Evolutionary conservation across 768 basidiomycete genomes (phyloP), one percentile per base, ranked within the genome.

Genomic region (Phlebiopsis gigantea): DNA sequence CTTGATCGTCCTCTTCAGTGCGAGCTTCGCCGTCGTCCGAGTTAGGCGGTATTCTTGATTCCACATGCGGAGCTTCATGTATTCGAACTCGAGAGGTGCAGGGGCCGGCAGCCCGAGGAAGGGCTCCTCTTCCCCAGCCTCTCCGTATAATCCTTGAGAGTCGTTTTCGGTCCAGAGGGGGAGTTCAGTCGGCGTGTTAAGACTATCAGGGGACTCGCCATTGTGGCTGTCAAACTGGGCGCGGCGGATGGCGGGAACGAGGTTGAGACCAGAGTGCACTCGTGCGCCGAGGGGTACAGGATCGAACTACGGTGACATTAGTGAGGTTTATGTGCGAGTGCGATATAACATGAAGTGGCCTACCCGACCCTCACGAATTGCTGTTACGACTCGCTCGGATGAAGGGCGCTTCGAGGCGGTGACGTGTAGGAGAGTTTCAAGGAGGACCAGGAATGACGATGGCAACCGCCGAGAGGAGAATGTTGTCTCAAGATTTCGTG

Each of bases 391-490:
- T 49, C 85, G 79, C 60, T 92, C 89, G 46, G 84, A 84, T 0
- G 83, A 80, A 7, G 90, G 89, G 51, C 93, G 77, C n/a, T 68
- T 69, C 2, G 72, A 67, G 0, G 93, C 85, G 2, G 69, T 69
- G 30, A 85, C 76, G 58, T 84, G 79, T 57, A 94, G 69, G 43
- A 96, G 74, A 55, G 79, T 78, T 58, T 92, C 88, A 25, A 96
- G 73, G 14, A 95, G 70, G 1, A 89, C 75, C 4, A 94, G 73
- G 59, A 85, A 85, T 5, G 86, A 77, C 4, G 82, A 73, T 2
- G 92, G 88, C 0, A 96, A 71, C 42, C 85, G 79, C n/a, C 93
- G 79, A 3, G 82, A 74, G 59, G 85, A 83, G 59, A 93, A 91
- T 1, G 78, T 70, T 0, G 79, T 70, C 2, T 76, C 74, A 26